Base-by-base conservation (phyloP, 202 grass and related monocot species). In the Eragrostis tef region DNA sequence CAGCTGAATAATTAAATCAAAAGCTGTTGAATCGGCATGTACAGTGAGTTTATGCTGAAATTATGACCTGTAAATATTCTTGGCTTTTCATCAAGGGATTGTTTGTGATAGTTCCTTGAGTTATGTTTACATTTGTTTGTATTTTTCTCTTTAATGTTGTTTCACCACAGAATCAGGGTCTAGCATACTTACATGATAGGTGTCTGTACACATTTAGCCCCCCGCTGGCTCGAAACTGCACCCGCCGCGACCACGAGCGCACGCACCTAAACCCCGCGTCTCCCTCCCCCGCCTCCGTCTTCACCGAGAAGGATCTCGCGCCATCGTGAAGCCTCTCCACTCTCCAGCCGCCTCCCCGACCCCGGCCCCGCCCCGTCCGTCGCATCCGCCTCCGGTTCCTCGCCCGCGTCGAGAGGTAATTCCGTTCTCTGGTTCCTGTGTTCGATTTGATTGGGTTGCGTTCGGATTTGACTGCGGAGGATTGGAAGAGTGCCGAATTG, bases 41-140 rank as follows among this genome's bases (percentile, higher is more conserved):
- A 86, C 52, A 89, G 73, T 69, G 74, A 69, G 59, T 78, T 80
- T 72, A 67, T 67, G 52, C 50, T 64, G 70, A 83, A 74, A 67
- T 39, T 80, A 60, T 78, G 21, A 69, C 20, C 8, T 79, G 31
- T 54, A 83, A 54, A 86, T 73, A 21, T 77, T 81, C 13, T 25
- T 79, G 52, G 41, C 24, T 66, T 78, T 67, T 59, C 24, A 49
- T 20, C 0, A 58, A 75, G 70, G 70, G 47, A 34, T 65, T 54
- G n/a, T 75, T 64, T 61, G 4, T 73, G 63, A 10, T 63, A 25
- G 66, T 71, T 72, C 51, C 50, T 25, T 41, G 47, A 64, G 47
- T 76, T 81, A 64, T 71, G 15, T 71, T 72, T 85, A 59, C 47
- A 34, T 56, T 64, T 54, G 34, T 15, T 71, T 79, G 2, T 72